Base-by-base conservation (phyloP, 2,329 filamentous ascomycete genomes). In the Ophiostoma sp. region DNA sequence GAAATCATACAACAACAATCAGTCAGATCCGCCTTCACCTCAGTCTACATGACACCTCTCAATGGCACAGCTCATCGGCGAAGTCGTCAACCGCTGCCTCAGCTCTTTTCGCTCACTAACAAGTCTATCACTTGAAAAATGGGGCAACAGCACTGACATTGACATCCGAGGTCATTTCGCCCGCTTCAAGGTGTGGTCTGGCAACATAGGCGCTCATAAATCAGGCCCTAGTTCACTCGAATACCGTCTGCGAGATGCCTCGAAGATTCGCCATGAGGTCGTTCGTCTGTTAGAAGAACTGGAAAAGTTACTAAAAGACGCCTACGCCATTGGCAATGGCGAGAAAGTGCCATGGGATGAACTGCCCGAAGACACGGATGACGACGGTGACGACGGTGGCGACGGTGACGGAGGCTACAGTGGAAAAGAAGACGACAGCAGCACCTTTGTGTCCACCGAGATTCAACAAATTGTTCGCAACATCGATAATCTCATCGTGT, bases 401-500 rank as follows among this genome's bases (percentile, higher is more conserved):
- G 15, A 61, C 17, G 33, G 19, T 9, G 68, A 55, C n/a, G n/a
- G n/a, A n/a, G n/a, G n/a, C n/a, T n/a, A n/a, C n/a, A n/a, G n/a
- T n/a, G n/a, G n/a, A n/a, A 42, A 42, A 42, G 48, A 52, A n/a
- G 25, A 57, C 1, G 52, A 57, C 52, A 5, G 19, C n/a, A n/a
- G n/a, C n/a, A n/a, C n/a, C 5, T 9, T 33, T 74, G 76, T 12
- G 1, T 50, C 72, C 15, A 77, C 76, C 0, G 77, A 78, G 33
- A 59, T 78, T 0, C 71, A 28, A 1, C 78, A 76, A 74, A 75
- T 78, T 1, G 15, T 57, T 0, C 59, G 73, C 0, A 77, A 79
- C 19, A 57, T 80, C 0, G 17, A n/a, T 0, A 79, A 81, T 0
- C 75, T 77, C 0, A 77, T 82, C 2, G 77, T 78, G 25, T 79